phyloP scores from a whole-genome alignment of 352 stramenopile genomes.

The Globisporangium perplexum region DNA sequence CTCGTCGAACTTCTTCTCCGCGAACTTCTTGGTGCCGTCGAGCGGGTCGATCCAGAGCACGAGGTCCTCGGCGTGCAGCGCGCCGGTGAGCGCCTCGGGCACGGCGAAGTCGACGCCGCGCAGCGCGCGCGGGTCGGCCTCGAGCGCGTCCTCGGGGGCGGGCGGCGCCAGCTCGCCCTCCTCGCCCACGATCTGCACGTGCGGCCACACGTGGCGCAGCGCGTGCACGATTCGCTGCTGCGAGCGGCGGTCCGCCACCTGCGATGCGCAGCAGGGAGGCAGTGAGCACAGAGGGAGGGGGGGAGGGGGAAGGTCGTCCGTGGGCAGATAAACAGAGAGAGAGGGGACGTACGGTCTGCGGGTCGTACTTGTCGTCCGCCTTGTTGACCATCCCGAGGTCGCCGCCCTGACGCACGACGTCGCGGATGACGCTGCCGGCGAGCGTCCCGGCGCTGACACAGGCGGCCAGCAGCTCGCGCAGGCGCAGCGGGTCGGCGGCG shows the following conservation, averaged over 20 bases:
- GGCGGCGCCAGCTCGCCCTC: constrained; percentile 58
- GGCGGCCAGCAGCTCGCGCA: constrained; percentile 46
- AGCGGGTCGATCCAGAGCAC: constrained; percentile 78
- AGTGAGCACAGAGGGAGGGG: not conserved
- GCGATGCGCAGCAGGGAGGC: not conserved
- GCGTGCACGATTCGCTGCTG: constrained; percentile 69
- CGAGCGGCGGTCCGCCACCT: constrained; percentile 60
- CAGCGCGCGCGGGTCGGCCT: constrained; percentile 32
- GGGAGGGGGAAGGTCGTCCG: not conserved
- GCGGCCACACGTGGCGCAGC: constrained; percentile 46
- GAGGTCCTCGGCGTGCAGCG: constrained; percentile 37
- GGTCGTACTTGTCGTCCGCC: constrained; percentile 63
- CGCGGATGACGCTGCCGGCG: constrained; percentile 61
- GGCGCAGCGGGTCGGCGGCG: constrained; percentile 7
- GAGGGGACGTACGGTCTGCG: constrained; percentile 39
- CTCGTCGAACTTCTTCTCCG: constrained; percentile 61
- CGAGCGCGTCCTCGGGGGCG: constrained; percentile 34
- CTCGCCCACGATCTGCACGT: constrained; percentile 57
- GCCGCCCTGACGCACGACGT: constrained; percentile 44
- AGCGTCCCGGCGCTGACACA: constrained; percentile 46
- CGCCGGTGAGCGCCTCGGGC: constrained; percentile 11
- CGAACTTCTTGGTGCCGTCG: constrained; percentile 77
- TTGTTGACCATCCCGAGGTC: constrained; percentile 75
- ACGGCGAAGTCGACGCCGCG: constrained; percentile 14
- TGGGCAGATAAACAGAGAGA: not conserved